Evolutionary conservation across 306 rosid genomes (phyloP), one percentile per base, ranked within the genome.

Genomic region (Casuarina cunninghamiana): DNA sequence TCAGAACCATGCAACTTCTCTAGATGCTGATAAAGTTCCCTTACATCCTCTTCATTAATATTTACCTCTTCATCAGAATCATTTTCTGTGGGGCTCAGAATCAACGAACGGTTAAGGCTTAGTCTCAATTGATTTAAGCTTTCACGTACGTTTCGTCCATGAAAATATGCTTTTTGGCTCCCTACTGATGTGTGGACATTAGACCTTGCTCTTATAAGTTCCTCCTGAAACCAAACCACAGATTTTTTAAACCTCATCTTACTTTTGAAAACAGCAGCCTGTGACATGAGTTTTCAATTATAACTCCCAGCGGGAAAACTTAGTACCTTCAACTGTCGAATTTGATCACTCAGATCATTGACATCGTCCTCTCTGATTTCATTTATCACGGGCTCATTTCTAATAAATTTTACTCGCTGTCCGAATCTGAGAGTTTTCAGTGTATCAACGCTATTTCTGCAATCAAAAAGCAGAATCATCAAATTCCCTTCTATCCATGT

Each of bases 301-400:
- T 15, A 71, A 71, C 49, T 71, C 58, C 19, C 11, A 26, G 35
- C 63, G 60, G 76, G 45, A 65, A 72, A 69, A 55, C 10, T 74
- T 54, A 4, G 41, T 87, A 95, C 98, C 97, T 96, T 96, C 79
- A 96, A 66, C 76, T 85, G 88, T 79, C 99, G 94, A 73, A 96
- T 93, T 88, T 91, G 96, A 85, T 96, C 99, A 80, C 96, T 91
- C 79, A 96, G 80, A 79, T 88, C 96, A 86, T 93, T 91, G 26
- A 83, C 97, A 17, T 87, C 97, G 71, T 91, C 94, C 82, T 93
- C 99, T 63, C 89, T 91, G 68, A 95, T 93, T 84, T 88, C 96
- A 83, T 93, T 95, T 84, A 93, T 86, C 61, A 91, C 89, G 44
- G 99, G 94, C 48, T 91, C 84, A 51, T 93, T 96, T 87, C 82